Evolutionary conservation across 306 rosid genomes (phyloP), one percentile per base, ranked within the genome.

Genomic region (Ammopiptanthus mongolicus): DNA sequence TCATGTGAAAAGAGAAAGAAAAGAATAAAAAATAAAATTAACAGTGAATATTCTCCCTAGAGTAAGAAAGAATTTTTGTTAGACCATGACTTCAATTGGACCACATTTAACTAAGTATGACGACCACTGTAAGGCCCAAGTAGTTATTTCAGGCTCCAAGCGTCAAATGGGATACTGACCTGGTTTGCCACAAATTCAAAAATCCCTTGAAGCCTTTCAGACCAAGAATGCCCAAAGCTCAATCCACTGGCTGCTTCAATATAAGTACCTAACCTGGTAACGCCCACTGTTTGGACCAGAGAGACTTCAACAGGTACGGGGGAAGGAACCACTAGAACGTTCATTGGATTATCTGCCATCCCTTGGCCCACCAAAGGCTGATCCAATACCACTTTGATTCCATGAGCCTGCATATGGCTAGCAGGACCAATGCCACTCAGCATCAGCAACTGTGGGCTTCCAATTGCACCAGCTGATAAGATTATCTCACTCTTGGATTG

Each of bases 271-370:
- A 48, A 82, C 55, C 47, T 72, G 0, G 97, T 90, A 70, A 93
- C 83, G 13, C 98, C 97, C 48, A 86, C 97, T 6, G 83, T 78
- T 87, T 89, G 85, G 72, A 87, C 28, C 0, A 90, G 86, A 44
- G 98, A 88, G 29, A 80, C 80, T 67, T 88, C 98, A 60, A 88
- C 95, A 15, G 93, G 97, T 11, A 56, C 2, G 18, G 97, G 97
- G 5, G 98, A 90, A 7, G 95, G 97, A 23, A 90, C 82, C 12
- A 81, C 31, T 12, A 89, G 66, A 23, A 59, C 7, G 28, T 90
- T 93, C 91, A 85, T 79, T 67, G 97, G 96, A 23, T 87, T 90
- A 81, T 92, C 96, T 14, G 96, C 91, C 96, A 88, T 83, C 23
- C 91, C 91, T 59, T 87, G 87, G 3, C 95, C 97, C 34, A 93